A percentile compares a stretch with the other conserved stretches of the same genome.
phyloP scores from a whole-genome alignment of 768 basidiomycete genomes.

The Trametes maxima region DNA sequence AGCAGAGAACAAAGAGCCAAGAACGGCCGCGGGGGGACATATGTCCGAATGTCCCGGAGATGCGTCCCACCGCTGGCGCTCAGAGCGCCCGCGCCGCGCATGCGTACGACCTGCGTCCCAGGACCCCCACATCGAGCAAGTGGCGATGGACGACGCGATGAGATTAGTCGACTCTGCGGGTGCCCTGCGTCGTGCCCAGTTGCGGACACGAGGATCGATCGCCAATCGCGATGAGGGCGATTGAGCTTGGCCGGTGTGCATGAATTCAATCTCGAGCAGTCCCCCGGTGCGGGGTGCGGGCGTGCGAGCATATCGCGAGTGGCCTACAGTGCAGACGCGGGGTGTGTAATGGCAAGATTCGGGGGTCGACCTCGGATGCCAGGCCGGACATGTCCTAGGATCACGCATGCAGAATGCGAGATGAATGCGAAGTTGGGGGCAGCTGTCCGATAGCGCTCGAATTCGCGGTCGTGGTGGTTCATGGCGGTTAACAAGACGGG shows the following conservation, averaged over 20 bases:
- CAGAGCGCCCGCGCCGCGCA: neutral
- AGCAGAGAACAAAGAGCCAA: neutral
- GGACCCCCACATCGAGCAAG: neutral
- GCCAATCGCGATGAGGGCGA: constrained; percentile 8
- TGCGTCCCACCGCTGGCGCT: no score
- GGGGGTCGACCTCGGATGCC: neutral
- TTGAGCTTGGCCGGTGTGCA: neutral
- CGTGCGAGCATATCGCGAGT: constrained; percentile 6
- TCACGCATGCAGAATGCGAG: no score
- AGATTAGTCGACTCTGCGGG: constrained; percentile 11
- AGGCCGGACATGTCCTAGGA: neutral
- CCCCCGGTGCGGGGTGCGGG: neutral
- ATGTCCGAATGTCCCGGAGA: no score
- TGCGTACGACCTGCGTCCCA: no score
- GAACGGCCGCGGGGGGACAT: neutral
- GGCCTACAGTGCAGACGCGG: neutral
- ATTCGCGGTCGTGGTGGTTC: neutral
- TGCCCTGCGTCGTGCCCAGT: neutral
- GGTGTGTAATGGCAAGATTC: no score
- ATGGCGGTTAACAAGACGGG: neutral
- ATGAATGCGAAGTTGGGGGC: neutral
- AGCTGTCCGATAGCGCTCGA: constrained; percentile 1
- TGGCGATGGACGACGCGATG: neutral
- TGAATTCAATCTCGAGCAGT: neutral
- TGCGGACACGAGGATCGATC: constrained; percentile 20